Conservation (phyloP, 352 stramenopile species). For the Phytophthora palmivora region DNA sequence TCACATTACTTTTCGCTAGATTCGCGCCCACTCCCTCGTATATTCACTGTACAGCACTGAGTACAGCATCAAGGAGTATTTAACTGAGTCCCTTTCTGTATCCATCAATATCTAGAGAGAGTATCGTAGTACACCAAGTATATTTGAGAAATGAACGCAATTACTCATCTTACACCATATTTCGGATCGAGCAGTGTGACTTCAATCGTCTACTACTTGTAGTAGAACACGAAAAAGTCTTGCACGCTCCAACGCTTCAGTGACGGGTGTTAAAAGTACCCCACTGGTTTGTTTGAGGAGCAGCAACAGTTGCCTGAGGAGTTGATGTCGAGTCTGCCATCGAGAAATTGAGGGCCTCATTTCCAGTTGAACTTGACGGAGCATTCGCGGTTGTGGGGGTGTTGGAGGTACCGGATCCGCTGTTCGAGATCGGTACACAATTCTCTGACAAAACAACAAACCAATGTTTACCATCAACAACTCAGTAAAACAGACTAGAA, state of each 20-base stretch:
- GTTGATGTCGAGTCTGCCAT: neutral
- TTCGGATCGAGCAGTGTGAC: no score
- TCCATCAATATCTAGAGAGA: no score
- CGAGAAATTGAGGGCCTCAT: constrained; percentile 4
- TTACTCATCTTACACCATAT: no score
- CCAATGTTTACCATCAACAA: neutral
- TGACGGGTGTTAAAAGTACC: constrained; percentile 2
- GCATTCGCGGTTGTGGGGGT: neutral
- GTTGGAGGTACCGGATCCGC: constrained; percentile 8
- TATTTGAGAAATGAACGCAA: no score
- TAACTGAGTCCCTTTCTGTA: no score
- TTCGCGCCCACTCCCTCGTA: no score
- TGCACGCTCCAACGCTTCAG: neutral
- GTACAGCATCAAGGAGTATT: no score
- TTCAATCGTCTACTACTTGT: no score
- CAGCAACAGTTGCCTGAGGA: neutral
- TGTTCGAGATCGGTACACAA: constrained; percentile 41
- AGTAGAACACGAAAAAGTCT: no score
- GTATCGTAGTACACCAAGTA: no score
- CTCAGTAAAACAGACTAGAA: neutral
- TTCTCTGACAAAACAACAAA: constrained; percentile 24
- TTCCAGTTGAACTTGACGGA: constrained; percentile 2
- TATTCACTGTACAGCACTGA: no score
- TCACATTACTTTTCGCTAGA: no score
- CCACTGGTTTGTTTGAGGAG: constrained; percentile 5